Conservation (phyloP, 1,284 basidiomycete species). For the Phellinidium pouzarii region DNA sequence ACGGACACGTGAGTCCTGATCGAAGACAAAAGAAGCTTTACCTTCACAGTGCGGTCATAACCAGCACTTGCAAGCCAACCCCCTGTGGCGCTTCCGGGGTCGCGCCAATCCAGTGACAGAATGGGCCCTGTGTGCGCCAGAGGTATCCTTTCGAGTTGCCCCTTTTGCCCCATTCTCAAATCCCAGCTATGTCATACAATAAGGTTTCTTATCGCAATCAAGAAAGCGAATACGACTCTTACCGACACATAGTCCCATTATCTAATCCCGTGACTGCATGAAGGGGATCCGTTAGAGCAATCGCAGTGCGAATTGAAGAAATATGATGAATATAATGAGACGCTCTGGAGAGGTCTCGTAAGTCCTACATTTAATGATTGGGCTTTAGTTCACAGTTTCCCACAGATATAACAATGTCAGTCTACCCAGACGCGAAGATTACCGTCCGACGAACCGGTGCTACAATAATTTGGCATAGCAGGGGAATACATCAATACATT, state of each 20-base stretch:
- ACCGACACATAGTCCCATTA: conserved; percentile 65
- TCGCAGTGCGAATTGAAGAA: conserved; percentile 62
- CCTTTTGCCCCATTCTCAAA: conserved; percentile 64
- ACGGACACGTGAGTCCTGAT: conserved; percentile 17
- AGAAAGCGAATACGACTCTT: conserved; percentile 20
- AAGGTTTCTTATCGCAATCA: background rate
- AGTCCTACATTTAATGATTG: conserved; percentile 45
- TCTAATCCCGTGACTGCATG: conserved; percentile 75
- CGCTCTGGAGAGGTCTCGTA: conserved; percentile 63
- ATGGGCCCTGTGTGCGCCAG: conserved; percentile 77
- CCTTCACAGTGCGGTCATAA: conserved; percentile 77
- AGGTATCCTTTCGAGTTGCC: conserved; percentile 65
- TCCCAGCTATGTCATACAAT: conserved; percentile 57
- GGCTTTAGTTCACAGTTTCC: background rate
- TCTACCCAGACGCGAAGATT: conserved; percentile 78
- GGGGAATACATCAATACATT: conserved; percentile 63
- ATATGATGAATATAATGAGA: conserved; percentile 71
- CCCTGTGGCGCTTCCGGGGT: conserved; percentile 35
- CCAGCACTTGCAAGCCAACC: conserved; percentile 85
- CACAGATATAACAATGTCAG: conserved; percentile 1
- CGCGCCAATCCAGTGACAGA: conserved; percentile 73
- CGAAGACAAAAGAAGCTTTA: conserved; percentile 24
- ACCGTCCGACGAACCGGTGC: conserved; percentile 81
- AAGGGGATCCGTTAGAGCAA: conserved; percentile 52
- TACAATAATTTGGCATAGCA: conserved; percentile 59